phyloP scores from a whole-genome alignment of 1,284 basidiomycete species.

The Tylopilus microsporus region DNA sequence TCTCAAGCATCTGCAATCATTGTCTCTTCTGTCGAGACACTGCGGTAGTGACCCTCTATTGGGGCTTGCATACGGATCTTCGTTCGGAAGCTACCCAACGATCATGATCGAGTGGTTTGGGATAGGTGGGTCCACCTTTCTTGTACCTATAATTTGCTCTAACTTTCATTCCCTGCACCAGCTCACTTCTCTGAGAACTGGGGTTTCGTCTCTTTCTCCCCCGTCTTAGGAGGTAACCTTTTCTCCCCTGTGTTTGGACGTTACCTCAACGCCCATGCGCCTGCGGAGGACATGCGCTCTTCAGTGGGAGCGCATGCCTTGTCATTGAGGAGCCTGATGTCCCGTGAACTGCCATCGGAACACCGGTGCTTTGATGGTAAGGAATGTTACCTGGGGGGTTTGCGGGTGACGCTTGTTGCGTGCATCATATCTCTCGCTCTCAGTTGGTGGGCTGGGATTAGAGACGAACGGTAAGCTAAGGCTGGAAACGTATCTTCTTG shows the following conservation, averaged over 20 bases:
- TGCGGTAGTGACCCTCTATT: slow-evolving; percentile 76
- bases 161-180: slow-evolving; percentile 21
- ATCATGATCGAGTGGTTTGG: slow-evolving; percentile 87
- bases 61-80: slow-evolving; percentile 71
- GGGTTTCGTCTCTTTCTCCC: slow-evolving; percentile 78
- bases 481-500: no score
- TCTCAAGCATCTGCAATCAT: slow-evolving; percentile 66
- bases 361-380: no score
- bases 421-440: no score
- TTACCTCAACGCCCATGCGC: slow-evolving; percentile 40
- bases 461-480: no score
- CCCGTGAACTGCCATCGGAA: no score
- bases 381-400: no score
- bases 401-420: no score
- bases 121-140: slow-evolving; percentile 45
- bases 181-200: slow-evolving; percentile 80
- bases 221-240: slow-evolving; percentile 30
- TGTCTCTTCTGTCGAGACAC: slow-evolving; percentile 54
- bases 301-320: no score
- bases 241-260: slow-evolving; percentile 82
- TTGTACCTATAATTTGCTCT: not conserved
- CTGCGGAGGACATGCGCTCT: no score
- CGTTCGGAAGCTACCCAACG: slow-evolving; percentile 76
- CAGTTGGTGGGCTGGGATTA: no score
- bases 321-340: no score